These are phyloP conservation scores for Globisporangium abappressorium DNA, from an alignment of 352 stramenopile genomes.

Conservation along the genomic window DNA sequence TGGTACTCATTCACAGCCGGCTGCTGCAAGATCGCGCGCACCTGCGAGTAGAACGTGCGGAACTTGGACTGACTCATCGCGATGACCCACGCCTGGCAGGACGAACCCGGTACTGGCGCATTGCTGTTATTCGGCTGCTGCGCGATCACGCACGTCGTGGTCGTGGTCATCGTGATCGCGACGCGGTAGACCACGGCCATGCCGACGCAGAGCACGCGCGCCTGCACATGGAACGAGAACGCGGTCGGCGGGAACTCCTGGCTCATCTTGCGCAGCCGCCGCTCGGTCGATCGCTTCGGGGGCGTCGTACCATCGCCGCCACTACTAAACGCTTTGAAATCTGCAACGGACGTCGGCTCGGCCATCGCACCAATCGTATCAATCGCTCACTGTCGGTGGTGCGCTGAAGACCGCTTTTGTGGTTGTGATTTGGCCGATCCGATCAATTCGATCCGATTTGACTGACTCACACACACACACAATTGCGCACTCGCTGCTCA, in stretches of 20 bases:
- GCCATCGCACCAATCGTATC: neutral
- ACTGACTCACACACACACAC: neutral
- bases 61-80: constrained; percentile 65
- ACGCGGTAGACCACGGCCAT: constrained; percentile 56
- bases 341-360: neutral
- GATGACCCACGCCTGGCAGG: constrained; percentile 50
- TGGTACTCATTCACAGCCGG: constrained; percentile 24
- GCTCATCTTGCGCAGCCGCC: constrained; percentile 61
- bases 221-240: constrained; percentile 45
- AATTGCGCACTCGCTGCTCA: neutral
- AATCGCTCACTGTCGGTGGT: neutral
- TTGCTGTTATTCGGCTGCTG: constrained; percentile 15
- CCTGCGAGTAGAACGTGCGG: constrained; percentile 41
- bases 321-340: neutral
- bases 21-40: constrained; percentile 39
- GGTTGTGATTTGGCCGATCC: neutral
- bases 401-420: neutral
- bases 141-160: constrained; percentile 17
- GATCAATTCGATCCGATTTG: neutral
- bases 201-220: constrained; percentile 52
- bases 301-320: neutral
- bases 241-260: constrained; percentile 45
- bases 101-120: constrained; percentile 17
- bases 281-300: constrained; percentile 24
- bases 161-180: constrained; percentile 29